Conservation (phyloP, 192 early-diverging fungal species). For the Coemansia sp. region DNA sequence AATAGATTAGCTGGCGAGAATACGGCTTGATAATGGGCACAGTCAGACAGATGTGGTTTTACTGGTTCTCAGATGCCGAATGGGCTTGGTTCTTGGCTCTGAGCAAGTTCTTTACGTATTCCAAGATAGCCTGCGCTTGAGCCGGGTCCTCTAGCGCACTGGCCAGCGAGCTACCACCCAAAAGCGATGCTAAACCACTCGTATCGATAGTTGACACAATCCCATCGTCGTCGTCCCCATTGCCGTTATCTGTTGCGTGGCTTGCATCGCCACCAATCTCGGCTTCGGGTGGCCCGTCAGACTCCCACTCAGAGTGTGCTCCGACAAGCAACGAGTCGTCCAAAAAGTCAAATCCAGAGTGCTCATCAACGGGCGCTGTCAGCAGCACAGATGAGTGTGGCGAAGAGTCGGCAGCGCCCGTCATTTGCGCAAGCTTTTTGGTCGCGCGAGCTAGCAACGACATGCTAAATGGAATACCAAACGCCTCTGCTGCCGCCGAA, state of each 20-base stretch:
- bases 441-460: constrained; percentile 24
- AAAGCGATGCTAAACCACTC: constrained; percentile 42
- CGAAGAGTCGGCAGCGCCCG: not conserved
- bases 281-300: constrained; percentile 3
- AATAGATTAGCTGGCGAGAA: not conserved
- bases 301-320: constrained; percentile 13
- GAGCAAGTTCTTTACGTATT: constrained; percentile 51
- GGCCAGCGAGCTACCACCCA: constrained; percentile 48
- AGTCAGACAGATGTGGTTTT: not conserved
- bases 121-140: constrained; percentile 44
- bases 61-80: not conserved
- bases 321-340: constrained; percentile 1
- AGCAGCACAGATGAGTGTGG: constrained; percentile 16
- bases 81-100: constrained; percentile 24
- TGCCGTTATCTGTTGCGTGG: not conserved
- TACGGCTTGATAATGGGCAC: not conserved
- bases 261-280: not conserved
- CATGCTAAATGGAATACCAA: constrained; percentile 51
- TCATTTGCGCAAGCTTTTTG: constrained; percentile 9
- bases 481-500: constrained; percentile 51
- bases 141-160: constrained; percentile 49
- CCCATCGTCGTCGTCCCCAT: not conserved
- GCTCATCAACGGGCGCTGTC: constrained; percentile 6
- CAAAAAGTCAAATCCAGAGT: not conserved
- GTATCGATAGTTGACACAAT: constrained; percentile 48